A percentile compares a stretch with the other conserved stretches of the same genome.
Evolutionary conservation across 768 basidiomycete species (phyloP).

Genomic region (Gloeopeniophorella convolvens): DNA sequence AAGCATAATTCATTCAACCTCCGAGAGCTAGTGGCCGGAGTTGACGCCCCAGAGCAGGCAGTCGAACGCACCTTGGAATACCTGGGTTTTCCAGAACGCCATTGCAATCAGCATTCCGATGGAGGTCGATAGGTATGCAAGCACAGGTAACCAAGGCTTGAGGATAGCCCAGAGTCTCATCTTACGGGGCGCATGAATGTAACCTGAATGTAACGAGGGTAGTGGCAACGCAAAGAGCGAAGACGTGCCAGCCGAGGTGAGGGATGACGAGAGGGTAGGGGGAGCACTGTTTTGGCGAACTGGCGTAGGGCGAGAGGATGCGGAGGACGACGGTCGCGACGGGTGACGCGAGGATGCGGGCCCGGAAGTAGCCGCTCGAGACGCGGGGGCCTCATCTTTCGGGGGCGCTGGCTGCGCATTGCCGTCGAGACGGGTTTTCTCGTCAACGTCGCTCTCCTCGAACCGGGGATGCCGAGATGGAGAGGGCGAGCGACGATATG

Average conservation of each 20-base stretch:
- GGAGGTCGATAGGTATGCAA: slow-evolving; percentile 71
- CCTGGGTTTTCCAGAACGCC: slow-evolving; percentile 73
- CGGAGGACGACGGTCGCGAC: slow-evolving; percentile 3
- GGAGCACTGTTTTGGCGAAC: neutral
- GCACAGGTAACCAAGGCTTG: slow-evolving; percentile 70
- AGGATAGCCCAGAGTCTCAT: slow-evolving; percentile 38
- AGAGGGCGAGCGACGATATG: slow-evolving; percentile 4
- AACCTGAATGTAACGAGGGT: slow-evolving; percentile 18
- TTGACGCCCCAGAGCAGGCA: slow-evolving; percentile 6
- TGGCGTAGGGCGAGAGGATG: slow-evolving; percentile 10
- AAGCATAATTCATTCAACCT: slow-evolving; percentile 8
- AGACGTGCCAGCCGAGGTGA: neutral
- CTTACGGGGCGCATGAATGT: slow-evolving; percentile 18
- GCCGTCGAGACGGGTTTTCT: slow-evolving; percentile 7
- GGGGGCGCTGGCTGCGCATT: neutral
- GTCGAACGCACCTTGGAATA: slow-evolving; percentile 65
- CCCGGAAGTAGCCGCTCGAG: neutral
- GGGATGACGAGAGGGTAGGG: slow-evolving; percentile 1
- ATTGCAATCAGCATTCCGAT: slow-evolving; percentile 76
- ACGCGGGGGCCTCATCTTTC: slow-evolving; percentile 2
- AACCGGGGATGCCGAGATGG: slow-evolving; percentile 4
- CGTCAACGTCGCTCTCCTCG: slow-evolving; percentile 6
- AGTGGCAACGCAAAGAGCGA: slow-evolving; percentile 17
- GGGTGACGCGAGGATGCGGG: slow-evolving; percentile 1
- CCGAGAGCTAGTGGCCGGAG: slow-evolving; percentile 13